Conservation (phyloP, 805 yeast genomes). For the Starmera quercuum region DNA sequence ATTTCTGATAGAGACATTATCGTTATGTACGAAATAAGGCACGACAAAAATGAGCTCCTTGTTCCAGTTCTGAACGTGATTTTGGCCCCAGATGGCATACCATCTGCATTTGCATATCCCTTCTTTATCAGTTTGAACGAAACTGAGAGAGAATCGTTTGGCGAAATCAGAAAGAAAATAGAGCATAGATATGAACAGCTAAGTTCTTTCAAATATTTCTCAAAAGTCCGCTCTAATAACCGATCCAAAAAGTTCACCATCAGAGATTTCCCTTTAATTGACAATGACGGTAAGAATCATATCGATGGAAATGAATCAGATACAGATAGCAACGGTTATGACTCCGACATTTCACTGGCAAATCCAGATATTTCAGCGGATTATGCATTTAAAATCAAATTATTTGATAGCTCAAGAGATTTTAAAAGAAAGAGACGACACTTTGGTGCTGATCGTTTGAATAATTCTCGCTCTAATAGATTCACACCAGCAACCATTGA, state of each 20-base stretch:
- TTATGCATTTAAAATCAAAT: slow-evolving; percentile 39
- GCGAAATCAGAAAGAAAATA: slow-evolving; percentile 48
- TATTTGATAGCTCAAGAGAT: slow-evolving; percentile 23
- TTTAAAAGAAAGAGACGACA: slow-evolving; percentile 16
- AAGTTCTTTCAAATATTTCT: slow-evolving; percentile 34
- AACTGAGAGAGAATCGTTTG: slow-evolving; percentile 49
- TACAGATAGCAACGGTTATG: slow-evolving; percentile 32
- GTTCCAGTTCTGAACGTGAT: slow-evolving; percentile 53
- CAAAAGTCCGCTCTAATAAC: slow-evolving; percentile 14
- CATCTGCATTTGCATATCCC: slow-evolving; percentile 66
- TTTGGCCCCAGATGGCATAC: slow-evolving; percentile 30
- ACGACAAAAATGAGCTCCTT: slow-evolving; percentile 37
- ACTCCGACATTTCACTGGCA: slow-evolving; percentile 43
- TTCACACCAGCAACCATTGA: slow-evolving; percentile 1
- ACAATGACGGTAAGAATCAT: slow-evolving; percentile 10
- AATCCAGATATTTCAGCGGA: slow-evolving; percentile 43
- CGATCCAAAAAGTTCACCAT: slow-evolving; percentile 7
- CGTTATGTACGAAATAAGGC: slow-evolving; percentile 51
- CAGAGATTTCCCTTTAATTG: slow-evolving; percentile 29
- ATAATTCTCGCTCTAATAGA: not conserved
- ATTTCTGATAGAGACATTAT: slow-evolving; percentile 57
- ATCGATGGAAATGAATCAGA: slow-evolving; percentile 9
- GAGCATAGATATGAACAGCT: slow-evolving; percentile 40
- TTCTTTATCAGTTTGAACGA: slow-evolving; percentile 53
- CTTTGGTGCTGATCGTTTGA: slow-evolving; percentile 2